Conservation (phyloP, 176 grass and related monocot species). For the Aegilops sharonensis region DNA sequence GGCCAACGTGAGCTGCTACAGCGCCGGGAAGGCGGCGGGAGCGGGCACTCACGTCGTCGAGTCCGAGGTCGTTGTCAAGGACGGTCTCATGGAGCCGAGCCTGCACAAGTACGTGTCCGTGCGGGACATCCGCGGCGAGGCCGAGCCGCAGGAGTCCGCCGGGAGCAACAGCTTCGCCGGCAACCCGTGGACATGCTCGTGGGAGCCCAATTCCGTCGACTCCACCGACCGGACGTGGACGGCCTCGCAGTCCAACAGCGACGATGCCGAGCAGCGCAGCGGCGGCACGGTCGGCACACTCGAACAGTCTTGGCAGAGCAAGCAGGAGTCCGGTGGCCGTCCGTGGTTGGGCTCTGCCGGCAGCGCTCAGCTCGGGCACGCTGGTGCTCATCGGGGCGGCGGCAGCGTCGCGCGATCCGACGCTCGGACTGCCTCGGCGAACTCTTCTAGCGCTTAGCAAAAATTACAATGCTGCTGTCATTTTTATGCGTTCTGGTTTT, state of each 20-base stretch:
- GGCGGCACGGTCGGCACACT: constrained; percentile 12
- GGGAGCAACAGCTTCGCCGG: constrained; percentile 89
- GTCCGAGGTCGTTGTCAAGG: constrained; percentile 62
- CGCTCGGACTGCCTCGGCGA: background rate
- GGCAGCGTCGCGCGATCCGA: constrained; percentile 25
- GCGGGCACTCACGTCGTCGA: constrained; percentile 42
- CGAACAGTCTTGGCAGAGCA: constrained; percentile 31
- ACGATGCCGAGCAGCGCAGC: constrained; percentile 58
- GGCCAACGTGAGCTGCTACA: constrained; percentile 35
- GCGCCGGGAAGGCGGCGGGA: background rate
- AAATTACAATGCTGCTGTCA: background rate
- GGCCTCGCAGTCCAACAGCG: constrained; percentile 45
- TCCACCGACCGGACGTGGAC: constrained; percentile 64
- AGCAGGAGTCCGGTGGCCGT: constrained; percentile 29
- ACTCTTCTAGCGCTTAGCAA: background rate
- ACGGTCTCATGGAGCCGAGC: constrained; percentile 74
- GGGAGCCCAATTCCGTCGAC: constrained; percentile 73
- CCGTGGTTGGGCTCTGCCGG: background rate
- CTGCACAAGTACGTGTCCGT: constrained; percentile 92
- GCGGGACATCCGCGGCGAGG: constrained; percentile 50
- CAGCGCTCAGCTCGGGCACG: constrained; percentile 29
- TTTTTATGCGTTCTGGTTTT: constrained; percentile 33
- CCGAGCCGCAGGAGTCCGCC: constrained; percentile 75
- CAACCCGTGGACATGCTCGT: constrained; percentile 58
- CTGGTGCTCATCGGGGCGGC: constrained; percentile 19